Evolutionary conservation across 1,139 yeast species (phyloP), one percentile per base, ranked within the genome.

Genomic region (Pichia sorboxylosa): DNA sequence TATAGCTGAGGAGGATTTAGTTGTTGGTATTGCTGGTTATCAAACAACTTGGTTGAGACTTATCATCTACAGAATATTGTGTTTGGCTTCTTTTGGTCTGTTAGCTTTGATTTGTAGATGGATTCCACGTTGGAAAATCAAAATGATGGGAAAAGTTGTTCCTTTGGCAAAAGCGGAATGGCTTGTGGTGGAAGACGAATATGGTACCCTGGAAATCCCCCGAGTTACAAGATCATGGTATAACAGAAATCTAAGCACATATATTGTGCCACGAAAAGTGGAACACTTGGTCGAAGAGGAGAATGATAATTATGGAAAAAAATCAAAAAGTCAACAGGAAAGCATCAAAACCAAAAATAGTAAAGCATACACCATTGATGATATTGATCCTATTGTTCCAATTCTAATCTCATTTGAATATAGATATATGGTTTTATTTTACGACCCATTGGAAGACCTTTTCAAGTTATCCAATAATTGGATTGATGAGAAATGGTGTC

Each of bases 1-100:
- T 54, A 71, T 92, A 41, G 90, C 95, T 0, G 97, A 92, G 54
- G 98, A 90, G 51, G 99, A 90, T 58, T 61, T 90, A 49, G 90
- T 87, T 14, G 70, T 92, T 38, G 95, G 94, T 40, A 80, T 90
- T 43, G 97, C 96, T 0, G 98, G 97, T 3, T 90, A 82, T 53
- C 59, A 58, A 34, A 69, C 76, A 16, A 69, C 76, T 17, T 51
- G 51, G 32, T 38, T 64, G 44, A 72, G 74, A 37, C 49, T 57
- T 6, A 29, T 59, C 0, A 18, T 69, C 0, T 85, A 79, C 52
- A 66, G 69, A 38, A 11, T 68, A 0, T 38, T 81, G 3, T 79
- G 87, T 43, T 39, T 69, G 1, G 29, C 59, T 6, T 73, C 95
- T 0, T 50, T 71, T 4, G 98, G 98, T 0, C 31, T 84, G 4